These are phyloP conservation scores for Penicillium roqueforti DNA, from an alignment of 495 filamentous ascomycete species.

Conservation along the genomic window DNA sequence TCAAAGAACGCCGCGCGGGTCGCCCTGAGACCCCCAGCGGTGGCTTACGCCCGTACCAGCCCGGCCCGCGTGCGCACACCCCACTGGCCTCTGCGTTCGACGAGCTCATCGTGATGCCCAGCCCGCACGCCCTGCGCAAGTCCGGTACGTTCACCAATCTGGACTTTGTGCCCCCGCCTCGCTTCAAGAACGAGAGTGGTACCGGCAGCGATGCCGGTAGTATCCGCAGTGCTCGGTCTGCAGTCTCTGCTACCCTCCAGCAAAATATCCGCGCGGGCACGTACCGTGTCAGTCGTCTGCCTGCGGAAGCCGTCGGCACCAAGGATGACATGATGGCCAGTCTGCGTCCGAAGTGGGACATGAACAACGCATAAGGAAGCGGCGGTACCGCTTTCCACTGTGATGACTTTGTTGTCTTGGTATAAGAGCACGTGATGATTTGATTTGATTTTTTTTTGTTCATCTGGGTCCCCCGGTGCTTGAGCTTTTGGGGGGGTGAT, in stretches of 20 bases:
- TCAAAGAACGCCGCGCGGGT: constrained; percentile 64
- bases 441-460: constrained; percentile 15
- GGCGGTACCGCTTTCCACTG: constrained; percentile 3
- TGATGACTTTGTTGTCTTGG: constrained; percentile 36
- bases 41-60: constrained; percentile 68
- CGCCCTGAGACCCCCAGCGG: constrained; percentile 79
- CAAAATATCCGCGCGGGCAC: constrained; percentile 82
- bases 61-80: constrained; percentile 62
- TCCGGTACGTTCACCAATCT: constrained; percentile 84
- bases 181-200: constrained; percentile 74
- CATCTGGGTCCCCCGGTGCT: constrained; percentile 1
- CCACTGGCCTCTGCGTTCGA: constrained; percentile 82
- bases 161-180: constrained; percentile 91
- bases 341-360: constrained; percentile 76
- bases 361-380: constrained; percentile 38
- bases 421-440: constrained; percentile 32
- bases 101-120: constrained; percentile 78
- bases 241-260: constrained; percentile 65
- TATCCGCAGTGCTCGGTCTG: constrained; percentile 79
- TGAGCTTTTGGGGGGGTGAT: neutral
- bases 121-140: constrained; percentile 86
- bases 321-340: constrained; percentile 62
- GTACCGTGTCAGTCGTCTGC: constrained; percentile 83
- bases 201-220: constrained; percentile 78
- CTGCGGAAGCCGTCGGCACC: constrained; percentile 77